Evolutionary conservation across 2,329 filamentous ascomycete species (phyloP).

Genomic region (Xylariales sp.): DNA sequence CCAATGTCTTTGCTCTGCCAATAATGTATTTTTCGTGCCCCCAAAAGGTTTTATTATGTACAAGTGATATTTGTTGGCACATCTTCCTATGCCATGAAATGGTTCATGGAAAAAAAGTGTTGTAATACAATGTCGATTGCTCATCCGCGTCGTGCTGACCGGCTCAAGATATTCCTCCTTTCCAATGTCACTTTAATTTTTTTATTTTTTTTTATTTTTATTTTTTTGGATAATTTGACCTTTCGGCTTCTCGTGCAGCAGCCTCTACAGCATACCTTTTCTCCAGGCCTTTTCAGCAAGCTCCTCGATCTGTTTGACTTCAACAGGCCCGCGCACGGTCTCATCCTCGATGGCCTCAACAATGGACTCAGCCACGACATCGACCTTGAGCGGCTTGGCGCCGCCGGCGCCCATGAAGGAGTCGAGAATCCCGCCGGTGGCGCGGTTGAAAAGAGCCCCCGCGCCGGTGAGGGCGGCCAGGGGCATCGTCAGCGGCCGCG

Average conservation of each 20-base stretch:
- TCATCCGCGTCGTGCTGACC: no score
- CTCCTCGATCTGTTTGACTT: conserved; percentile 74
- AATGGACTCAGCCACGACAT: conserved; percentile 82
- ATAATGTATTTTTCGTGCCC: no score
- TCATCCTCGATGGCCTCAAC: conserved; percentile 82
- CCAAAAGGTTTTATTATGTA: no score
- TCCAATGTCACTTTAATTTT: no score
- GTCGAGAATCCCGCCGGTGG: conserved; percentile 72
- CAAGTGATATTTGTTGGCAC: no score
- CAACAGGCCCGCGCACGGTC: conserved; percentile 67
- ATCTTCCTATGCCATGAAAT: no score
- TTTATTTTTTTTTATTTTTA: no score
- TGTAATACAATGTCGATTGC: no score
- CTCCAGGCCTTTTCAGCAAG: conserved; percentile 83
- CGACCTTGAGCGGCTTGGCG: conserved; percentile 81
- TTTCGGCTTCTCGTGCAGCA: neutral
- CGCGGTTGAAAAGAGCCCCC: conserved; percentile 70
- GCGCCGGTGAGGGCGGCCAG: conserved; percentile 74
- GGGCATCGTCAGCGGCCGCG: conserved; percentile 75
- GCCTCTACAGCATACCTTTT: conserved; percentile 73
- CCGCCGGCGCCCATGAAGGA: conserved; percentile 77
- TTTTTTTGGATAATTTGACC: no score
- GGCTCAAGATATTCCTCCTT: no score
- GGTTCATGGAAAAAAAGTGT: no score
- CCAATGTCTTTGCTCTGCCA: no score